A percentile compares a stretch with the other conserved stretches of the same genome.
These are phyloP conservation scores for Plantago lanceolata DNA, from an alignment of 305 asterid genomes.

Conservation along the genomic window DNA sequence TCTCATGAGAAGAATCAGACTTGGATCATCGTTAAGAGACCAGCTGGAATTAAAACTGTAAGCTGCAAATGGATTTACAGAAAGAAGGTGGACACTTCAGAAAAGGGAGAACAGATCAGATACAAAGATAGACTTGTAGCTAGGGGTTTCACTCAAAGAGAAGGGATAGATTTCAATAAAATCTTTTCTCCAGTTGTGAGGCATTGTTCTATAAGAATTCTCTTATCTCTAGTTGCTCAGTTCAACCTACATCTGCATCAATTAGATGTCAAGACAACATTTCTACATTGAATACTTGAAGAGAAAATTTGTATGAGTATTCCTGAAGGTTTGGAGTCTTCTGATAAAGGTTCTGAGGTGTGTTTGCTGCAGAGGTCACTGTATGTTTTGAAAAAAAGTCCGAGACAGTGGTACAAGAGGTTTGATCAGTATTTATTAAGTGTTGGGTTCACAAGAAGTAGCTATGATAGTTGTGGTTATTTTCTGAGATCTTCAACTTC, in stretches of 20 bases:
- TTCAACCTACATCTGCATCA: neutral
- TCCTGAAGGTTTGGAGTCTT: neutral
- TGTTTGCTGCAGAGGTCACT: neutral
- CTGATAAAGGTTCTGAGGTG: neutral
- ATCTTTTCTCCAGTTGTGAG: neutral
- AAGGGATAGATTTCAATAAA: neutral
- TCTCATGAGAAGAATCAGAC: neutral
- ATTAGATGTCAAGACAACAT: neutral
- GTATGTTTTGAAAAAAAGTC: neutral
- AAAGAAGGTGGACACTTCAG: neutral
- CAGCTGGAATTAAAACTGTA: neutral
- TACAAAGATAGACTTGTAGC: neutral
- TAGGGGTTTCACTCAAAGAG: neutral
- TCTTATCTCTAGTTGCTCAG: neutral
- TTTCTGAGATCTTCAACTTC: neutral
- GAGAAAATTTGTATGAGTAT: neutral
- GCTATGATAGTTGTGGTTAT: neutral
- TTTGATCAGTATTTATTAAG: neutral
- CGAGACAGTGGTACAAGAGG: neutral
- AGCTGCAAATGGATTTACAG: neutral
- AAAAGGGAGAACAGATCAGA: neutral
- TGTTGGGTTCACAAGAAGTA: neutral
- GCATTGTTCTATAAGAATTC: neutral
- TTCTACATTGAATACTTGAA: neutral
- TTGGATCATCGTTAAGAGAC: neutral